These are phyloP conservation scores for Boletus sensibilis DNA, from an alignment of 768 basidiomycete species.

Conservation along the genomic window DNA sequence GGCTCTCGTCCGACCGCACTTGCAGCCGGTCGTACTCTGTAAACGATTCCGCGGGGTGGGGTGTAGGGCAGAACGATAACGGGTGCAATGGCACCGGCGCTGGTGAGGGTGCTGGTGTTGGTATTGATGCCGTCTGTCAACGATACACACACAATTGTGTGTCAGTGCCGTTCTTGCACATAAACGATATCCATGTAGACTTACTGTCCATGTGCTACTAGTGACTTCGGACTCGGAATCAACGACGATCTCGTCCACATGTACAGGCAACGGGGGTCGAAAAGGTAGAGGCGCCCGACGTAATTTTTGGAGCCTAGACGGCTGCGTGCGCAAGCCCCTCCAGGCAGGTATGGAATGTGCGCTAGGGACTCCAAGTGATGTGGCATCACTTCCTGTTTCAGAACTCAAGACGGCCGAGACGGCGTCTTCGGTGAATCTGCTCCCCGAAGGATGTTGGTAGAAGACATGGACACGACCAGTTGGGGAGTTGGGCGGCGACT, in stretches of 20 bases:
- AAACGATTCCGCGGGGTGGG: conserved; percentile 29
- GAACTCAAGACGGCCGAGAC: conserved; percentile 28
- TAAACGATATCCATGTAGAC: background rate
- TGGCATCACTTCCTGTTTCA: conserved; percentile 25
- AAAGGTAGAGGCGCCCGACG: conserved; percentile 7
- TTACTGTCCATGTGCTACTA: conserved; percentile 16
- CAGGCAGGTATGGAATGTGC: background rate
- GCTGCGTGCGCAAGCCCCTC: conserved; percentile 4
- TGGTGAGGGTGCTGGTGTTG: background rate
- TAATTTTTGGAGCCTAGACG: conserved; percentile 20
- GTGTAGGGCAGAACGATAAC: conserved; percentile 26
- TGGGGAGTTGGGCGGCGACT: conserved; percentile 18
- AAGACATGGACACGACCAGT: background rate
- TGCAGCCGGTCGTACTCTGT: conserved; percentile 30
- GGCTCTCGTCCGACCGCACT: conserved; percentile 21
- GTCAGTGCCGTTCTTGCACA: background rate
- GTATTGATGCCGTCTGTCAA: conserved; percentile 8
- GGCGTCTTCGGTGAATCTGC: conserved; percentile 28
- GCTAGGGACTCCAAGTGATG: conserved; percentile 5
- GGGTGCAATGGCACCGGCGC: background rate
- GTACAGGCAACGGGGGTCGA: background rate
- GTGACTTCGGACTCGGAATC: conserved; percentile 11
- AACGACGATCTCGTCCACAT: background rate
- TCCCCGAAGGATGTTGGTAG: conserved; percentile 24
- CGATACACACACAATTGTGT: background rate